Evolutionary conservation across 176 grass and related monocot species (phyloP).

Genomic region (Rhynchospora tenuis): DNA sequence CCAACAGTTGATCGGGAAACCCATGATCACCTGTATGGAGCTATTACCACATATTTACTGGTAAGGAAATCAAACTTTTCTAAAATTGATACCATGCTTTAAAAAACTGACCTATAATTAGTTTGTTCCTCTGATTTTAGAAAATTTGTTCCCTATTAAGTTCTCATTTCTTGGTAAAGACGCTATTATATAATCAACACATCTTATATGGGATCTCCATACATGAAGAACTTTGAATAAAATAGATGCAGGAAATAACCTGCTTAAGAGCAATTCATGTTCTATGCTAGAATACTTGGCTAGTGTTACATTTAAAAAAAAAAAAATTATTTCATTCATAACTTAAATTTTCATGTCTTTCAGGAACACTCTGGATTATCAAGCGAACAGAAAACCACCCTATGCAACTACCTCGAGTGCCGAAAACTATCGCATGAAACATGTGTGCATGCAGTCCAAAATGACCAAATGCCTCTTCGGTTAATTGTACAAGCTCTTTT

Average conservation of each 20-base stretch:
- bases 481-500: constrained; percentile 92
- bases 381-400: constrained; percentile 44
- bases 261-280: background rate
- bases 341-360: constrained; percentile 8
- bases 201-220: background rate
- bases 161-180: background rate
- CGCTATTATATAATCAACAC: background rate
- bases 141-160: background rate
- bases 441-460: constrained; percentile 81
- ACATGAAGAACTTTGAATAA: background rate
- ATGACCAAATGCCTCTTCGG: constrained; percentile 85
- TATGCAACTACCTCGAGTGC: constrained; percentile 61
- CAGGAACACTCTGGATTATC: constrained; percentile 52
- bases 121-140: background rate
- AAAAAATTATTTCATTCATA: background rate
- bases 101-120: background rate
- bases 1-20: constrained; percentile 42
- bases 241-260: too few relatives aligned
- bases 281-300: background rate
- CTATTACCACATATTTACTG: constrained; percentile 61
- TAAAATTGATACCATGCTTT: background rate
- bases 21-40: constrained; percentile 73
- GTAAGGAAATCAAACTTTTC: constrained; percentile 28
- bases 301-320: background rate
- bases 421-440: constrained; percentile 73